These are phyloP conservation scores for Mucor velutinosus DNA, from an alignment of 371 early-diverging fungal species.

Conservation along the genomic window DNA sequence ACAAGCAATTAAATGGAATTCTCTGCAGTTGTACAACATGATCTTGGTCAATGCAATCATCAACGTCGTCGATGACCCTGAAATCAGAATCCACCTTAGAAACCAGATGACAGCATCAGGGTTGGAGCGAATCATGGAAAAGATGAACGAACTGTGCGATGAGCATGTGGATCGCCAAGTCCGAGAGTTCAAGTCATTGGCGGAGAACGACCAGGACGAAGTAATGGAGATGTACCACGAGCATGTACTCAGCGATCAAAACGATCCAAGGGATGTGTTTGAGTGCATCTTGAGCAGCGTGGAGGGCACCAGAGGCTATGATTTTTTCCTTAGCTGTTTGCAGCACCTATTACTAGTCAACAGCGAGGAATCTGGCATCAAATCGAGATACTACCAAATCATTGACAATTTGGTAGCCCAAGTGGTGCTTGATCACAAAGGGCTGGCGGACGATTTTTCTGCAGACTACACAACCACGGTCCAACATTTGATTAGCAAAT, in stretches of 20 bases:
- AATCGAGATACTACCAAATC: slow-evolving; percentile 76
- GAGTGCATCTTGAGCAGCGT: slow-evolving; percentile 72
- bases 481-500: slow-evolving; percentile 73
- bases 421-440: slow-evolving; percentile 81
- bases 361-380: slow-evolving; percentile 62
- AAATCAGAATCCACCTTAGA: slow-evolving; percentile 75
- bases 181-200: slow-evolving; percentile 69
- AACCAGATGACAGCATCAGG: slow-evolving; percentile 81
- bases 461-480: slow-evolving; percentile 69
- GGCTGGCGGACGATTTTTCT: slow-evolving; percentile 69
- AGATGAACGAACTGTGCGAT: slow-evolving; percentile 66
- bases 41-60: slow-evolving; percentile 84
- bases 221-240: slow-evolving; percentile 79
- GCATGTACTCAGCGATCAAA: slow-evolving; percentile 73
- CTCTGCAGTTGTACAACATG: slow-evolving; percentile 67
- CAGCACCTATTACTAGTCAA: slow-evolving; percentile 76
- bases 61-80: slow-evolving; percentile 79
- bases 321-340: slow-evolving; percentile 77
- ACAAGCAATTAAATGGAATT: neutral
- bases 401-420: slow-evolving; percentile 81
- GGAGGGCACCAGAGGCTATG: slow-evolving; percentile 75
- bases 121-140: slow-evolving; percentile 70
- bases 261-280: slow-evolving; percentile 82
- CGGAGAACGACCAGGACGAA: slow-evolving; percentile 81
- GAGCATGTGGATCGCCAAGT: slow-evolving; percentile 77